A percentile compares a stretch with the other conserved stretches of the same genome.
phyloP scores from a whole-genome alignment of 139 green algal species.

The Closterium sp. region DNA sequence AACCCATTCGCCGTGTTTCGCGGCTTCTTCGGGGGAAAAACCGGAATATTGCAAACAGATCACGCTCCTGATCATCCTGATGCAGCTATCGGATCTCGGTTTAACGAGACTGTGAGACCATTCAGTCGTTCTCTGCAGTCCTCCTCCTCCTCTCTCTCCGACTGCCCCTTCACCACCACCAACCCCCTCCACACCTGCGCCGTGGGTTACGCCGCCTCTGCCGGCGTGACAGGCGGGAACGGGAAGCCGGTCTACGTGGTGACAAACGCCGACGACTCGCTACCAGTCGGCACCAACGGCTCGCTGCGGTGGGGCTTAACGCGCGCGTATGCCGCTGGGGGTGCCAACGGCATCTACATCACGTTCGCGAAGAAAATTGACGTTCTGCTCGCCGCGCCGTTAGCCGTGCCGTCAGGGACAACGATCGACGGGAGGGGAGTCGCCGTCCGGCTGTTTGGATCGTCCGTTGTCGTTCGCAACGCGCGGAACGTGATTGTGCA shows the following conservation, averaged over 20 bases:
- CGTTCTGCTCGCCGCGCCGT: background rate
- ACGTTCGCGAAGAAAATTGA: background rate
- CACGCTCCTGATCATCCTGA: background rate
- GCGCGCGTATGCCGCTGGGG: background rate
- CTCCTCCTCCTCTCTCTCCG: background rate
- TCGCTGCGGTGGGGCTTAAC: conserved; percentile 1
- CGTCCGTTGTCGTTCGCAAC: background rate
- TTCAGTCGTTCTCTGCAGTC: background rate
- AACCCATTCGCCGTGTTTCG: background rate
- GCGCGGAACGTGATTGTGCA: conserved; percentile 10
- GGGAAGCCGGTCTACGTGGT: conserved; percentile 2
- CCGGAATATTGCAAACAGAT: background rate
- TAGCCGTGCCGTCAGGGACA: background rate
- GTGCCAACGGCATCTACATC: conserved; percentile 3
- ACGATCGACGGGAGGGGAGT: conserved; percentile 18
- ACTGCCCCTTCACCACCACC: background rate
- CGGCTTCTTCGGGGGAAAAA: background rate
- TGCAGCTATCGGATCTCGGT: background rate
- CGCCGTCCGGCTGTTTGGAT: background rate
- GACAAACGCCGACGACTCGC: background rate
- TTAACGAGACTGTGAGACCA: background rate
- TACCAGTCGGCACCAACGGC: background rate
- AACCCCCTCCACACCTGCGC: conserved; percentile 11
- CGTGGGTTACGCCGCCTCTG: background rate
- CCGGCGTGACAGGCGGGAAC: conserved; percentile 7